Evolutionary conservation across 495 filamentous ascomycete genomes (phyloP).

Genomic region (Trypethelium eluteriae): DNA sequence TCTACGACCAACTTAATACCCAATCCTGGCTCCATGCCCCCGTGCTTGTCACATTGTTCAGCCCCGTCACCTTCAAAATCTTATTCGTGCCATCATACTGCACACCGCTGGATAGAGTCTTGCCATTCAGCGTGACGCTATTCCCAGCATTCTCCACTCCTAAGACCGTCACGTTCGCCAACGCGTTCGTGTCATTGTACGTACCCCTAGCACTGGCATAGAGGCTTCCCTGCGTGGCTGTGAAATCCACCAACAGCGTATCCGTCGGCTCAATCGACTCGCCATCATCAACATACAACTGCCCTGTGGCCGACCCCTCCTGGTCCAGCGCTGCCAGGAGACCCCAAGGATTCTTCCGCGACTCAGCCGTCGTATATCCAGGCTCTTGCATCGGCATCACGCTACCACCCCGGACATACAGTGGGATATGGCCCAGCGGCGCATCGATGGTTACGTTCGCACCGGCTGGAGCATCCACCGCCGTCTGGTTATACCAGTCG

Average conservation of each 20-base stretch:
- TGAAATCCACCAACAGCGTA: conserved; percentile 35
- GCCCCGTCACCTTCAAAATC: conserved; percentile 23
- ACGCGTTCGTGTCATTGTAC: conserved; percentile 24
- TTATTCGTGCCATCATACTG: conserved; percentile 24
- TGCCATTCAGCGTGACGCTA: conserved; percentile 26
- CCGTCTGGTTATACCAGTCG: conserved; percentile 66
- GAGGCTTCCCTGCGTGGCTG: conserved; percentile 21
- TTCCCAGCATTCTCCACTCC: conserved; percentile 21
- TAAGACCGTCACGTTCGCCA: conserved; percentile 30
- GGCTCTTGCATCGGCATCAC: conserved; percentile 66
- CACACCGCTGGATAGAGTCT: conserved; percentile 16
- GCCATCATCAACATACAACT: conserved; percentile 78
- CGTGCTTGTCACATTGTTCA: conserved; percentile 22
- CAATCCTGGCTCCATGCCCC: conserved; percentile 29
- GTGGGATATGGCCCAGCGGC: conserved; percentile 70
- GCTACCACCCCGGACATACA: conserved; percentile 67
- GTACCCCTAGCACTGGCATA: conserved; percentile 22
- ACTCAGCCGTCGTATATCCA: conserved; percentile 59
- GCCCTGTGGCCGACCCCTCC: conserved; percentile 53
- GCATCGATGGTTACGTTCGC: conserved; percentile 67
- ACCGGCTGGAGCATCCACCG: conserved; percentile 47
- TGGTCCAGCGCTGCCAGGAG: conserved; percentile 55
- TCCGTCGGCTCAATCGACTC: conserved; percentile 45
- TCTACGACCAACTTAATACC: conserved; percentile 23
- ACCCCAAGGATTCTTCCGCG: conserved; percentile 60